phyloP scores from a whole-genome alignment of 116 monocot species.

The Phalaenopsis hybrid region DNA sequence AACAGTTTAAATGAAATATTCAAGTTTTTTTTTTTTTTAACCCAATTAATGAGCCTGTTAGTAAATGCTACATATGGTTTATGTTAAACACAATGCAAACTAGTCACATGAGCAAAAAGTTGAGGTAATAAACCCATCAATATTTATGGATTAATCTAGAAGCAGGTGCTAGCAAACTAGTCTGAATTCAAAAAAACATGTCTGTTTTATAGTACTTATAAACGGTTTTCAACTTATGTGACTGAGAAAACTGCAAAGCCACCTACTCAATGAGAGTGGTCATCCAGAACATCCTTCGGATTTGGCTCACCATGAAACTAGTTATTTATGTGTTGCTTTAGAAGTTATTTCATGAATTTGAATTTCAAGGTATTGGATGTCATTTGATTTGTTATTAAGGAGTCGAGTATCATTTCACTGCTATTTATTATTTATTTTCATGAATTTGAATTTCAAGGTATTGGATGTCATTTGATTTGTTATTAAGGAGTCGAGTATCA shows the following conservation, averaged over 20 bases:
- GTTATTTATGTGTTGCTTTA: neutral
- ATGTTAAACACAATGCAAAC: neutral
- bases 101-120: neutral
- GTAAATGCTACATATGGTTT: neutral
- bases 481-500: too few species aligned
- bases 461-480: neutral
- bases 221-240: neutral
- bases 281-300: neutral
- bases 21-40: neutral
- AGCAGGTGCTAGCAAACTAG: neutral
- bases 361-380: neutral
- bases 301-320: neutral
- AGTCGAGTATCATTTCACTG: too few species aligned
- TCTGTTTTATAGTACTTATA: neutral
- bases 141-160: neutral
- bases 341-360: neutral
- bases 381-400: neutral
- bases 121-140: neutral
- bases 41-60: neutral
- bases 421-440: neutral
- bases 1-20: neutral
- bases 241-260: neutral
- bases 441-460: neutral
- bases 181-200: neutral
- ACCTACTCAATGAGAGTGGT: neutral